Conservation (phyloP, 148 eudicot genomes). For the Amaranthus hypochondriacus region DNA sequence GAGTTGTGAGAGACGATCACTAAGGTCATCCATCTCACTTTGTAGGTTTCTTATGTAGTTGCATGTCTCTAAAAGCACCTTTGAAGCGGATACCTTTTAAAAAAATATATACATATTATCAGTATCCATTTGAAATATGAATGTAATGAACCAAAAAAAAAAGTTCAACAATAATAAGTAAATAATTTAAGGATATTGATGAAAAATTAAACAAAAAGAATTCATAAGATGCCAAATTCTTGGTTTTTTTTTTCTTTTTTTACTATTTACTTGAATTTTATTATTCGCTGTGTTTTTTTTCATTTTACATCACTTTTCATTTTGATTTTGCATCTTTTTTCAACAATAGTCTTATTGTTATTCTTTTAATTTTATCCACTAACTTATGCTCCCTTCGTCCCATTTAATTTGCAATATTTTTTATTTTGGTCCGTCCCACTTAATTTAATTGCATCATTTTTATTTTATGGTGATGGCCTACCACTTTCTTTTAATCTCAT, state of each 20-base stretch:
- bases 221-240: background rate
- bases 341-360: too few relatives aligned
- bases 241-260: background rate
- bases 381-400: too few relatives aligned
- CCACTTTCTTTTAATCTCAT: too few relatives aligned
- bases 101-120: background rate
- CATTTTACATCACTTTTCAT: too few relatives aligned
- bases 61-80: conserved; percentile 70
- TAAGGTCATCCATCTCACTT: conserved; percentile 64
- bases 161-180: background rate
- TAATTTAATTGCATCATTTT: too few relatives aligned
- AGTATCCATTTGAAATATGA: background rate
- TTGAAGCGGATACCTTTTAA: conserved; percentile 57
- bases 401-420: too few relatives aligned
- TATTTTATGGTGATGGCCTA: too few relatives aligned
- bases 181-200: background rate
- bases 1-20: conserved; percentile 65
- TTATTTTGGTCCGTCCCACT: too few relatives aligned
- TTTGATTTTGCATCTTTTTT: too few relatives aligned
- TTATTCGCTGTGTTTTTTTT: too few relatives aligned
- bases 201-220: background rate
- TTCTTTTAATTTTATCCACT: too few relatives aligned
- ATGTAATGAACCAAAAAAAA: background rate
- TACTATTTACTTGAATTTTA: too few relatives aligned
- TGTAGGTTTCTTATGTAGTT: conserved; percentile 53